Evolutionary conservation across 139 green algal genomes (phyloP).

Genomic region (Marvania coccoides): DNA sequence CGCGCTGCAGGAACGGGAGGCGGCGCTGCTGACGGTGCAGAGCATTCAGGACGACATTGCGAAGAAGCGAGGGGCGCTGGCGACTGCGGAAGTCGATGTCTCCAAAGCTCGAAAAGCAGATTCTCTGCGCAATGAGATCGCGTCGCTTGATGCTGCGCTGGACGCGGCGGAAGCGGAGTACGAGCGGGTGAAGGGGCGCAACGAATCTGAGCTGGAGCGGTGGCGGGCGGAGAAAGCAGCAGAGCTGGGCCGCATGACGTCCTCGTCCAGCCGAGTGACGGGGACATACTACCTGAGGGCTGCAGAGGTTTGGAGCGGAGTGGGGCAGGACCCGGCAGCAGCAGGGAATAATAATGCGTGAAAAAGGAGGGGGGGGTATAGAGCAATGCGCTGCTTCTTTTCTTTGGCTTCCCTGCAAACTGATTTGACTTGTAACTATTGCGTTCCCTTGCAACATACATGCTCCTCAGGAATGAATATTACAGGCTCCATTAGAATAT

Average conservation of each 20-base stretch:
- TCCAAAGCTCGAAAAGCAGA: slow-evolving; percentile 24
- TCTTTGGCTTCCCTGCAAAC: too few species aligned
- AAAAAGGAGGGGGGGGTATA: too few species aligned
- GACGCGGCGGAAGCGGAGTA: slow-evolving; percentile 43
- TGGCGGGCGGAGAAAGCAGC: slow-evolving; percentile 1
- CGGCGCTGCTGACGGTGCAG: slow-evolving; percentile 57
- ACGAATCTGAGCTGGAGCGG: slow-evolving; percentile 31
- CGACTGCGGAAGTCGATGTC: slow-evolving; percentile 30
- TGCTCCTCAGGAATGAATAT: too few species aligned
- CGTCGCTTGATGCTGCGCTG: slow-evolving; percentile 31
- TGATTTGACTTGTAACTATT: too few species aligned
- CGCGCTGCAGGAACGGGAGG: slow-evolving; percentile 47
- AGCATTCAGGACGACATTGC: slow-evolving; percentile 46
- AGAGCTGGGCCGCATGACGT: slow-evolving; percentile 17
- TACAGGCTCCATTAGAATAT: too few species aligned
- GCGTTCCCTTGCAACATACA: too few species aligned
- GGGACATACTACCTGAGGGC: slow-evolving; percentile 9
- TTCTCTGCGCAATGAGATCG: slow-evolving; percentile 42
- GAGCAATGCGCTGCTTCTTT: too few species aligned
- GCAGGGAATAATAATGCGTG: too few species aligned
- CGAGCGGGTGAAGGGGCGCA: slow-evolving; percentile 28
- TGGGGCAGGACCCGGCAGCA: too few species aligned
- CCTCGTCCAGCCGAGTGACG: neutral
- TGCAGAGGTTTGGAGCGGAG: neutral
- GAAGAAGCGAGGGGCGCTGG: slow-evolving; percentile 14